Evolutionary conservation across 2,329 filamentous ascomycete species (phyloP).

Genomic region (Coniella vitis): DNA sequence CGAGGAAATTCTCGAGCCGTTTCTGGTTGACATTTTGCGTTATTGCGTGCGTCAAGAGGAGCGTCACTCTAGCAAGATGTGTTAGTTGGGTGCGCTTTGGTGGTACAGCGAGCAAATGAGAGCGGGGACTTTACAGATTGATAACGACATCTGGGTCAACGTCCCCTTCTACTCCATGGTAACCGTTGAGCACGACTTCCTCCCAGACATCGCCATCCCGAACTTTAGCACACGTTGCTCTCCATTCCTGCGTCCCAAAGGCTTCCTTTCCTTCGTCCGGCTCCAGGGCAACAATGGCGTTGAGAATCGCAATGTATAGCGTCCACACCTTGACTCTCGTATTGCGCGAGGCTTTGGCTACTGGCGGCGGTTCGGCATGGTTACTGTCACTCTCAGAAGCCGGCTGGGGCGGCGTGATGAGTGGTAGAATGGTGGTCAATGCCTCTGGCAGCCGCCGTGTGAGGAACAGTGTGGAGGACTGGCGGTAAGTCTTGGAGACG

Average conservation of each 20-base stretch:
- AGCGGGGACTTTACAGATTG: constrained; percentile 57
- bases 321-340: constrained; percentile 96
- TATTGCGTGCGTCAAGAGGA: constrained; percentile 83
- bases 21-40: constrained; percentile 80
- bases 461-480: constrained; percentile 88
- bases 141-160: constrained; percentile 94
- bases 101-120: background rate
- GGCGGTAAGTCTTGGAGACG: constrained; percentile 88
- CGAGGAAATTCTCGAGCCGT: constrained; percentile 81
- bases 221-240: constrained; percentile 72
- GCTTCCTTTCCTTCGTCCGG: constrained; percentile 82
- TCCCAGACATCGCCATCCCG: constrained; percentile 93
- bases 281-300: constrained; percentile 83
- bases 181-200: constrained; percentile 79
- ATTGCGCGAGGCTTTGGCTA: constrained; percentile 71
- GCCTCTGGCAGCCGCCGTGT: constrained; percentile 90
- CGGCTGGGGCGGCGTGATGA: constrained; percentile 59
- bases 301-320: constrained; percentile 87
- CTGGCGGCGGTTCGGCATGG: constrained; percentile 55
- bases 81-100: constrained; percentile 19
- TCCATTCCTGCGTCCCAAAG: constrained; percentile 83
- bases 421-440: constrained; percentile 73
- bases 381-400: constrained; percentile 35
- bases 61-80: constrained; percentile 60
- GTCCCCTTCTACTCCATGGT: constrained; percentile 79